These are phyloP conservation scores for Picea sitchensis DNA, from an alignment of 75 land plant species.

Conservation along the genomic window DNA sequence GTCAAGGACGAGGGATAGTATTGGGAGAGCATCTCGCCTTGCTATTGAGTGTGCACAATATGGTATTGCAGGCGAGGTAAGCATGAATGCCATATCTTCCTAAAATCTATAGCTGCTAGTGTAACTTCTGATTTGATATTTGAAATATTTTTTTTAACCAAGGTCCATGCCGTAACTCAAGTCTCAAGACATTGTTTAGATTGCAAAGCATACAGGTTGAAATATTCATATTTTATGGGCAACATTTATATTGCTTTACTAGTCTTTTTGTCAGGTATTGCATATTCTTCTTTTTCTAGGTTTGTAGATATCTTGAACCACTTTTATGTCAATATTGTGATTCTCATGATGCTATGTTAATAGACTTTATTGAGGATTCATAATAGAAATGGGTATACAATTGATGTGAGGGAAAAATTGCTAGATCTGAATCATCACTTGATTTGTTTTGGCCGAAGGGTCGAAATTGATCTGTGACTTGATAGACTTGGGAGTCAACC, in stretches of 20 bases:
- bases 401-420: background rate
- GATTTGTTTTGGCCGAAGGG: too few relatives aligned
- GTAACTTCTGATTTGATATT: background rate
- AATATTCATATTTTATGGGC: background rate
- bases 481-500: too few relatives aligned
- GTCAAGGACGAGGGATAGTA: conserved; percentile 88
- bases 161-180: background rate
- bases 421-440: too few relatives aligned
- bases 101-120: too few relatives aligned
- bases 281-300: background rate
- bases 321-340: background rate
- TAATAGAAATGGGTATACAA: background rate
- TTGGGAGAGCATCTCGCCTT: conserved; percentile 76
- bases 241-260: background rate
- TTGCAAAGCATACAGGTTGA: background rate
- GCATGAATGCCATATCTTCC: background rate
- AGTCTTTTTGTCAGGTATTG: background rate
- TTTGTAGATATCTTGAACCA: background rate
- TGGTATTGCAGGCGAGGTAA: conserved; percentile 84
- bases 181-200: background rate
- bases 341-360: background rate
- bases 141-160: background rate
- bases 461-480: too few relatives aligned
- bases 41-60: conserved; percentile 93
- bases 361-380: background rate